Conservation (phyloP, 2,329 filamentous ascomycete genomes). For the Colletotrichum plurivorum region DNA sequence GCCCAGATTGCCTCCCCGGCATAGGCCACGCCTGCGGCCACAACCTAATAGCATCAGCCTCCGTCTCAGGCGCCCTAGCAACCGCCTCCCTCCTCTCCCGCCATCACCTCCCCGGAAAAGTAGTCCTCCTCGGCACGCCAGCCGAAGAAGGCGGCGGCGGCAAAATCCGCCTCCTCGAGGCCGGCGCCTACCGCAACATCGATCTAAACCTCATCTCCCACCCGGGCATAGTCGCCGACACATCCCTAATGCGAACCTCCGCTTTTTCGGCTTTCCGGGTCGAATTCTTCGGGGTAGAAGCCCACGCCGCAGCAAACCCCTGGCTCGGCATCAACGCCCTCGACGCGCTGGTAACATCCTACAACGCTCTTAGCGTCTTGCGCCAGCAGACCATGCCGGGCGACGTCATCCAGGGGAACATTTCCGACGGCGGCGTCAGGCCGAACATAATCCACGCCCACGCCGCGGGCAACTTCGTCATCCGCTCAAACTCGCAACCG, state of each 20-base stretch:
- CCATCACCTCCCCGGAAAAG: conserved; percentile 57
- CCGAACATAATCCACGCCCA: conserved; percentile 71
- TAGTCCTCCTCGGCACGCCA: conserved; percentile 66
- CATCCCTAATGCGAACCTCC: conserved; percentile 65
- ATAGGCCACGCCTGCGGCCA: conserved; percentile 69
- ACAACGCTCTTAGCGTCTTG: conserved; percentile 64
- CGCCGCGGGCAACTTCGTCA: conserved; percentile 54
- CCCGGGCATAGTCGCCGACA: conserved; percentile 58
- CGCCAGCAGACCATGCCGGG: conserved; percentile 70
- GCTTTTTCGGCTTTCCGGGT: conserved; percentile 65
- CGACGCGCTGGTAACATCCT: conserved; percentile 67
- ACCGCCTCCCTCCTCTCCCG: conserved; percentile 57
- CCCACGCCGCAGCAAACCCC: conserved; percentile 70
- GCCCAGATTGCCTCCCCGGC: conserved; percentile 61
- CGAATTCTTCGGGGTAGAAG: conserved; percentile 67
- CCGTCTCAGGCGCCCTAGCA: conserved; percentile 61
- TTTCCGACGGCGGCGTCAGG: conserved; percentile 66
- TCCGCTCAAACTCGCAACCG: conserved; percentile 43
- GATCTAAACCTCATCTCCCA: conserved; percentile 67
- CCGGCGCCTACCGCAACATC: conserved; percentile 54
- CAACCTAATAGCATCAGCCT: conserved; percentile 66
- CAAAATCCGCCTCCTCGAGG: conserved; percentile 45
- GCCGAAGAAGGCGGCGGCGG: conserved; percentile 63
- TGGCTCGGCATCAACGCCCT: conserved; percentile 73
- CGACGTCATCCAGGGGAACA: conserved; percentile 65